Evolutionary conservation across 2,329 filamentous ascomycete species (phyloP).

Genomic region (Colletotrichum musicola): DNA sequence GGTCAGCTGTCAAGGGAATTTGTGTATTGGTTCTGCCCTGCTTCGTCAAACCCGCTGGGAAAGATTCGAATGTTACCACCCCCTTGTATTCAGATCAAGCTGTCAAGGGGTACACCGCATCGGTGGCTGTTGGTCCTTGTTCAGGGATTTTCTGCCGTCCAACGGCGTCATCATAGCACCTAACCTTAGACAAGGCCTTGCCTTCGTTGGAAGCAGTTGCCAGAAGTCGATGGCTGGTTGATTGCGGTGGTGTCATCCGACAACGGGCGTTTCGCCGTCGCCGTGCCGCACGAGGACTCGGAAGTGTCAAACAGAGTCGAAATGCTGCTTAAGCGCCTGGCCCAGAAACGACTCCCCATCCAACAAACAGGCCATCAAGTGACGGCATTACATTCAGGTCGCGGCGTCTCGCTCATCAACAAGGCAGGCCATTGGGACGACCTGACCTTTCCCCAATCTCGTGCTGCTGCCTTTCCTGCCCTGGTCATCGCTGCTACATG

Average conservation of each 20-base stretch:
- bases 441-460: background rate
- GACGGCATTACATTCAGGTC: background rate
- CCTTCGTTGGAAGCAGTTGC: background rate
- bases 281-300: background rate
- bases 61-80: too few species aligned
- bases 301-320: background rate
- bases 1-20: background rate
- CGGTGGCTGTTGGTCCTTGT: background rate
- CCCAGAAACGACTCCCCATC: background rate
- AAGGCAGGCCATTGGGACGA: conserved; percentile 7
- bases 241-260: background rate
- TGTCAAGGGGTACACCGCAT: background rate
- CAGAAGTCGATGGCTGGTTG: background rate
- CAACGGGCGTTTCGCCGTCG: conserved; percentile 23
- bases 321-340: conserved; percentile 23
- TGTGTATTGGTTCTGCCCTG: background rate
- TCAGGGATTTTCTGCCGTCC: background rate
- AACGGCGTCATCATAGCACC: background rate
- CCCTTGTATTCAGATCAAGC: too few species aligned
- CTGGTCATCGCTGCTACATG: too few species aligned
- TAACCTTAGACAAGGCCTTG: background rate
- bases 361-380: background rate
- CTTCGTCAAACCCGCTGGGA: too few species aligned
- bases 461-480: too few species aligned
- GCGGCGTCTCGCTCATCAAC: conserved; percentile 29